phyloP scores from a whole-genome alignment of 73 alveolate genomes.

The Halteria grandinella region DNA sequence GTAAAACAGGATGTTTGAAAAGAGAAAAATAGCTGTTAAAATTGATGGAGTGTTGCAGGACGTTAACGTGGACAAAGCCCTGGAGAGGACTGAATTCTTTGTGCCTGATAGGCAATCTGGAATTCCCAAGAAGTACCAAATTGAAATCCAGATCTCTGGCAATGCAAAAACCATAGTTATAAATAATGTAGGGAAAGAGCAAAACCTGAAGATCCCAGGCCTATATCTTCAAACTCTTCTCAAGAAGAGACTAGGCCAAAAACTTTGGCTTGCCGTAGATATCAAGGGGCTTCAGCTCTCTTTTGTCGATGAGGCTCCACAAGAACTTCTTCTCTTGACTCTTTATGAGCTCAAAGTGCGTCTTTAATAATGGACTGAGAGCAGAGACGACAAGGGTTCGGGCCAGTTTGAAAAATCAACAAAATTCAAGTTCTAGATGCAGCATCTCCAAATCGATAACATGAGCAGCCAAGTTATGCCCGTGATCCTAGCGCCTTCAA shows the following conservation, averaged over 20 bases:
- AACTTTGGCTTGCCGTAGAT: conserved; percentile 56
- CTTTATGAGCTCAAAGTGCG: conserved; percentile 20
- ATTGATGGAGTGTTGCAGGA: conserved; percentile 2
- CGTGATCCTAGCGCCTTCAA: conserved; percentile 58
- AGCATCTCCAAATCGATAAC: conserved; percentile 68
- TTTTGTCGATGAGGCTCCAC: conserved; percentile 82
- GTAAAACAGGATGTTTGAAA: conserved; percentile 38
- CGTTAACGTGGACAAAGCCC: conserved; percentile 50
- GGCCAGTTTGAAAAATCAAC: conserved; percentile 25
- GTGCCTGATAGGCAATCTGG: not conserved
- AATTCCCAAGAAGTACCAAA: too few relatives aligned
- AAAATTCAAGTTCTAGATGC: conserved; percentile 14
- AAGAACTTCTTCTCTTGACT: conserved; percentile 78
- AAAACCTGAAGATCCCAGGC: conserved; percentile 1
- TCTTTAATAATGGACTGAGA: conserved; percentile 2
- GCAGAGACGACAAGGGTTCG: conserved; percentile 2
- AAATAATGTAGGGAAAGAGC: not conserved
- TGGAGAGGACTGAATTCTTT: not conserved
- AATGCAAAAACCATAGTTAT: conserved; percentile 22
- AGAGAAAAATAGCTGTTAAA: conserved; percentile 21
- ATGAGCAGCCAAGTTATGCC: conserved; percentile 44
- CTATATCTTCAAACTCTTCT: not conserved
- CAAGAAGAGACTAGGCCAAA: not conserved
- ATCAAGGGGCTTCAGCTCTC: conserved; percentile 88
- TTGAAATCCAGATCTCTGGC: conserved; percentile 16